phyloP scores from a whole-genome alignment of 345 rosid species.

The Mercurialis annua region DNA sequence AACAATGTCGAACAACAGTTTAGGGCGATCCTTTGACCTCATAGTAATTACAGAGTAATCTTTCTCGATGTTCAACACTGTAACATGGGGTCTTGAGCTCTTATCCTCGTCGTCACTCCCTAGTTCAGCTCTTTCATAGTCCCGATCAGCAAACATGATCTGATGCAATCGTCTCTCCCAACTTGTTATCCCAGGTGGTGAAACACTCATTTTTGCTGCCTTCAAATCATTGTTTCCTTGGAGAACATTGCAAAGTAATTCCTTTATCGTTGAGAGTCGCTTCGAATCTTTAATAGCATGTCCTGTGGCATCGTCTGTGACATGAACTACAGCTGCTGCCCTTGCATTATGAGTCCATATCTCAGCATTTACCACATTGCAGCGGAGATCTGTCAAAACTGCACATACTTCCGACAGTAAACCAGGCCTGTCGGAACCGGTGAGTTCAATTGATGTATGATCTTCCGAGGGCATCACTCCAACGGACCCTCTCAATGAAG shows the following conservation, averaged over 20 bases:
- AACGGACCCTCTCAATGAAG: conserved; percentile 60
- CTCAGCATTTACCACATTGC: conserved; percentile 84
- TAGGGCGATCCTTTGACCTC: conserved; percentile 83
- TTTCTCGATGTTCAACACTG: conserved; percentile 65
- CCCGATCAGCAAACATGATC: conserved; percentile 90
- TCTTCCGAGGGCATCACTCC: conserved; percentile 81
- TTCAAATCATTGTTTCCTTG: conserved; percentile 54
- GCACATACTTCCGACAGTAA: conserved; percentile 87
- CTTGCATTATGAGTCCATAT: conserved; percentile 94
- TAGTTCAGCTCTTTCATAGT: conserved; percentile 55
- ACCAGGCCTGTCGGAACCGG: conserved; percentile 87
- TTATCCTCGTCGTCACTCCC: conserved; percentile 35
- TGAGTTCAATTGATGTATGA: conserved; percentile 74
- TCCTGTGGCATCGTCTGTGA: conserved; percentile 57
- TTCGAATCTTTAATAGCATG: conserved; percentile 58
- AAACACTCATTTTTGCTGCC: conserved; percentile 54
- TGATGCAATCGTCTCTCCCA: conserved; percentile 89
- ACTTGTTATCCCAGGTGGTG: conserved; percentile 55
- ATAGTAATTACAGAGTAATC: conserved; percentile 79
- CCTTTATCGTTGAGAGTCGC: conserved; percentile 57
- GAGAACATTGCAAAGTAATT: conserved; percentile 65
- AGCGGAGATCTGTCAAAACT: conserved; percentile 72
- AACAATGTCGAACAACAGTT: conserved; percentile 73
- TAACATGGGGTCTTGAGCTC: conserved; percentile 57
- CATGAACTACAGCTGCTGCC: conserved; percentile 88